These are phyloP conservation scores for Lentinula boryana DNA, from an alignment of 768 basidiomycete species.

Conservation along the genomic window DNA sequence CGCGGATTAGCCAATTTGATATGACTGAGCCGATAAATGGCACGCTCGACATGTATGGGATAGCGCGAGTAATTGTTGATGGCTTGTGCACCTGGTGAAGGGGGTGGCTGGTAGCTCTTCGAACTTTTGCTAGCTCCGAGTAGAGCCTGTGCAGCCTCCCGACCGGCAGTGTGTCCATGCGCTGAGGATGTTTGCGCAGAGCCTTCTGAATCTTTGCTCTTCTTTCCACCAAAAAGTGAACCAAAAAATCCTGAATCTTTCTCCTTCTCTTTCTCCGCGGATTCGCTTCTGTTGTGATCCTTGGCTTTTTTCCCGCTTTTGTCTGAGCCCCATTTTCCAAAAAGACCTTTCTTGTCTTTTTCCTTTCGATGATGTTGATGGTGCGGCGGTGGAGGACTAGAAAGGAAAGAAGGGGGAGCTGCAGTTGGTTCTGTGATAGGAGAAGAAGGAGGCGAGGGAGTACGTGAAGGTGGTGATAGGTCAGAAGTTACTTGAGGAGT, in stretches of 20 bases:
- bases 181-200: slow-evolving; percentile 18
- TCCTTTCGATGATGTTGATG: slow-evolving; percentile 44
- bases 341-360: slow-evolving; percentile 69
- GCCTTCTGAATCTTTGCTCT: slow-evolving; percentile 64
- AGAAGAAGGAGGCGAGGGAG: slow-evolving; percentile 48
- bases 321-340: slow-evolving; percentile 63
- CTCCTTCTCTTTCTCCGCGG: slow-evolving; percentile 35
- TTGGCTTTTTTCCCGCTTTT: slow-evolving; percentile 51
- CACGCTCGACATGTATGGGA: slow-evolving; percentile 97
- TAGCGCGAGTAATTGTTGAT: slow-evolving; percentile 66
- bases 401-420: slow-evolving; percentile 12
- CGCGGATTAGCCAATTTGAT: slow-evolving; percentile 98
- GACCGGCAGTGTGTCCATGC: slow-evolving; percentile 48
- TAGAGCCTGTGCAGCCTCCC: slow-evolving; percentile 82
- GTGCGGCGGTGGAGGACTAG: slow-evolving; percentile 17
- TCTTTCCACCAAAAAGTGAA: slow-evolving; percentile 85
- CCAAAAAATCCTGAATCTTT: slow-evolving; percentile 88
- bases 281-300: slow-evolving; percentile 19
- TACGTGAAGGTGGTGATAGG: slow-evolving; percentile 37
- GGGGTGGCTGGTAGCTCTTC: slow-evolving; percentile 55
- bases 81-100: slow-evolving; percentile 44
- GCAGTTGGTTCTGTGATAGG: slow-evolving; percentile 20
- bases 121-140: slow-evolving; percentile 81
- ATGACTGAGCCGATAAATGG: slow-evolving; percentile 94
- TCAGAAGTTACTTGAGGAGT: slow-evolving; percentile 33